These are phyloP conservation scores for Tetrahymena thermophila DNA, from an alignment of 73 alveolate genomes.

Conservation along the genomic window DNA sequence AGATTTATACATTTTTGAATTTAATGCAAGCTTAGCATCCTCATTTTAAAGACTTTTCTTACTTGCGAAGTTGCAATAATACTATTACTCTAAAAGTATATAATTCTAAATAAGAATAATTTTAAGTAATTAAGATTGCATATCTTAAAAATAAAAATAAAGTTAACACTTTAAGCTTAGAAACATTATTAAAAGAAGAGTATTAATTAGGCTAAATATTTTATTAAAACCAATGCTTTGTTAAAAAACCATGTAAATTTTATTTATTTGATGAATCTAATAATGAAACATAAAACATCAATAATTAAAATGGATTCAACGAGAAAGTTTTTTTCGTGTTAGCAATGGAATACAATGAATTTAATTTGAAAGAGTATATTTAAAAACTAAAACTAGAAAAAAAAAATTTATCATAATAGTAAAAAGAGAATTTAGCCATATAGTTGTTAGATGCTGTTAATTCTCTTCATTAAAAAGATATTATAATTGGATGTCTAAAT, in stretches of 20 bases:
- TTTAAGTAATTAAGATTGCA: background rate
- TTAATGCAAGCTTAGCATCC: background rate
- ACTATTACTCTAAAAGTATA: background rate
- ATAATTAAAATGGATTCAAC: background rate
- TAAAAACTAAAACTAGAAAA: background rate
- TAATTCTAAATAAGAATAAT: background rate
- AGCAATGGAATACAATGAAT: background rate
- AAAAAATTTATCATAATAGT: background rate
- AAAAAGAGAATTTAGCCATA: background rate
- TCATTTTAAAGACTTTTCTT: background rate
- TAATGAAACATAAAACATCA: background rate
- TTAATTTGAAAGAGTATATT: background rate
- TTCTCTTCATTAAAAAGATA: background rate
- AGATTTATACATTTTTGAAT: background rate
- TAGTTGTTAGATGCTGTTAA: background rate
- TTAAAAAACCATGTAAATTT: background rate
- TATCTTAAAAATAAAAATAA: background rate
- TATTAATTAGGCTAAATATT: background rate
- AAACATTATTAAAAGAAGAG: background rate
- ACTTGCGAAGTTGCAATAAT: background rate
- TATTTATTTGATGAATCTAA: background rate
- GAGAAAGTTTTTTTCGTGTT: background rate
- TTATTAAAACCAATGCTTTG: background rate
- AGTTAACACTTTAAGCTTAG: background rate
- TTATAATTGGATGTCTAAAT: background rate